Base-by-base conservation (phyloP, 2,329 filamentous ascomycete species). In the Stemphylium vesicarium region DNA sequence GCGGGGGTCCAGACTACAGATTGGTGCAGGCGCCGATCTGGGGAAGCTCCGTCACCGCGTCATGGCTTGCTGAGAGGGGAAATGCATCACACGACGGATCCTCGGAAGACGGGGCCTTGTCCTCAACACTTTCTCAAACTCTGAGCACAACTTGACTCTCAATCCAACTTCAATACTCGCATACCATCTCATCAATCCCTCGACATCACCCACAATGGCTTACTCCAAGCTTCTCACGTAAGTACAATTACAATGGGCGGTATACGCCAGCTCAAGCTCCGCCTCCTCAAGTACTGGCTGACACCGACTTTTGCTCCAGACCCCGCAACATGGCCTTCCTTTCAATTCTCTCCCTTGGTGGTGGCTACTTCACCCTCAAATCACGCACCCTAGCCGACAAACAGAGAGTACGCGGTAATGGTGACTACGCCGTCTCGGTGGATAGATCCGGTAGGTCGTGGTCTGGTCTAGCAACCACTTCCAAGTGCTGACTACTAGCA, bases 361-460 rank as follows among this genome's bases (percentile, higher is more conserved):
- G 70, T 40, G 68, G 71, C 6, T 75, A 72, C 48, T 50, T 74
- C 40, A 60, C 71, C 31, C 24, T 75, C 20, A 76, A 72, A 50
- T 70, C 72, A 18, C 67, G 59, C 37, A 53, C 66, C 2, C 35
- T 73, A 15, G 62, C 66, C 8, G 59, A 59, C n/a, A 71, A 70
- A 52, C 66, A 68, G 53, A 60, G 65, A 32, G 64, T 73, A 36
- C 64, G 63, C 35, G 55, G 57, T 10, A 59, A 46, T 16, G 71
- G 73, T 13, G 72, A 76, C 49, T 76, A 74, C 45, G 72, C 66
- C 15, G 73, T 76, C 12, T 61, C 68, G 12, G 71, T 75, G 16
- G 70, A 75, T 33, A 59, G 73, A 44, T 76, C 73, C 16, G 73
- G 73, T 74, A 49, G 20, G 41, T 36, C n/a, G 1, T 24, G 10